Percentiles rank a stretch among this genome's conserved stretches.
Conservation (phyloP, 169 alveolate species). For the Plasmodium reichenowi region DNA sequence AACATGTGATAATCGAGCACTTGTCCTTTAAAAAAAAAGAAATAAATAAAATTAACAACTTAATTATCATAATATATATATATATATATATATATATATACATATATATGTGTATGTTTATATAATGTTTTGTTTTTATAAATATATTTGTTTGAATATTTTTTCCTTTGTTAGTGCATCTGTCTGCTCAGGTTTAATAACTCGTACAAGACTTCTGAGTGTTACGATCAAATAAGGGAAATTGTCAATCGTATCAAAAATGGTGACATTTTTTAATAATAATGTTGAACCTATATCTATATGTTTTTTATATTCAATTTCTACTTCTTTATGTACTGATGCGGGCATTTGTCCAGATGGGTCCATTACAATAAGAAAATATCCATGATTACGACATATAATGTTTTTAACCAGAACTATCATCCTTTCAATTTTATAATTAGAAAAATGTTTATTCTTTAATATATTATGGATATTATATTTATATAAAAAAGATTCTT, state of each 20-base stretch:
- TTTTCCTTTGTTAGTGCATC: constrained; percentile 22
- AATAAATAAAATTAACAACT: too few relatives aligned
- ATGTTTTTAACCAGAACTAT: constrained; percentile 49
- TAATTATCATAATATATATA: neutral
- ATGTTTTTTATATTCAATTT: constrained; percentile 55
- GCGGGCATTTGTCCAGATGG: constrained; percentile 77
- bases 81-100: neutral
- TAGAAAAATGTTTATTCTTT: constrained; percentile 43
- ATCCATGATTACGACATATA: constrained; percentile 56
- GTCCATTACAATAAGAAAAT: constrained; percentile 54
- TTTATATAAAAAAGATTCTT: constrained; percentile 31
- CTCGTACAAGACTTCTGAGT: constrained; percentile 65
- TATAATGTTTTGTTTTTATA: neutral
- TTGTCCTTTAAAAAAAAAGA: too few relatives aligned
- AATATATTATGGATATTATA: constrained; percentile 65
- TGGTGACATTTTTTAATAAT: constrained; percentile 53
- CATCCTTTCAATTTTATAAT: constrained; percentile 46
- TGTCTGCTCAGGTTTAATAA: constrained; percentile 60
- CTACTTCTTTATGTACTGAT: constrained; percentile 69
- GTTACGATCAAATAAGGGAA: constrained; percentile 65
- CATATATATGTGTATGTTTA: neutral
- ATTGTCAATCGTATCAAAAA: constrained; percentile 60
- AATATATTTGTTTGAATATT: constrained; percentile 9
- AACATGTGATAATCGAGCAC: too few relatives aligned
- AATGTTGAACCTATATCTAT: constrained; percentile 63